These are phyloP conservation scores for Ramalina intermedia DNA, from an alignment of 495 filamentous ascomycete genomes.

Conservation along the genomic window DNA sequence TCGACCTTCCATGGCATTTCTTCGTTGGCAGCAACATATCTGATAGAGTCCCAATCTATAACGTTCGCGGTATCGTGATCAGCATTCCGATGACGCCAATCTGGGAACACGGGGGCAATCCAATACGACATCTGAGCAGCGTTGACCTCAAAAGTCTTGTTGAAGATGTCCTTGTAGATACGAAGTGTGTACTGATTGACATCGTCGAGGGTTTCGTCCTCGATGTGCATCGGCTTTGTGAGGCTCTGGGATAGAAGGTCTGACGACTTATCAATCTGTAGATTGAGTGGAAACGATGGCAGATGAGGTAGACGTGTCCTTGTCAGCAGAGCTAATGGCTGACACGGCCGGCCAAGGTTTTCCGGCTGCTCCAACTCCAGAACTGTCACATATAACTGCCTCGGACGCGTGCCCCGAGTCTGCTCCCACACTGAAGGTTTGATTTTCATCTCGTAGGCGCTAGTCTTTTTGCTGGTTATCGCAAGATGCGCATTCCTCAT, in stretches of 20 bases:
- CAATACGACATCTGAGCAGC: constrained; percentile 65
- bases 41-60: constrained; percentile 54
- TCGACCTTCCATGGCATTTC: constrained; percentile 40
- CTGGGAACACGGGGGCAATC: constrained; percentile 45
- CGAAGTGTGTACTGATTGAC: constrained; percentile 58
- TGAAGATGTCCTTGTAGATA: constrained; percentile 77
- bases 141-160: constrained; percentile 60
- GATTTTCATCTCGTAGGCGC: constrained; percentile 57
- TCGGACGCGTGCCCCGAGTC: constrained; percentile 32
- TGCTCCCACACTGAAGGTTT: constrained; percentile 72
- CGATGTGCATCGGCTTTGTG: constrained; percentile 25
- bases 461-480: constrained; percentile 57
- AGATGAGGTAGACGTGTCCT: constrained; percentile 47
- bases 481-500: constrained; percentile 91
- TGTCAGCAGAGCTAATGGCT: constrained; percentile 59
- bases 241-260: constrained; percentile 35
- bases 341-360: constrained; percentile 44
- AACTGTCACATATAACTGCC: constrained; percentile 46
- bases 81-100: constrained; percentile 7
- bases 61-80: constrained; percentile 20
- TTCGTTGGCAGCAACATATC: constrained; percentile 33
- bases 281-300: constrained; percentile 56
- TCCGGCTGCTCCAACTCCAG: constrained; percentile 43
- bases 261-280: constrained; percentile 45
- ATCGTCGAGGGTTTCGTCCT: constrained; percentile 25